Conservation (phyloP, 2,329 filamentous ascomycete species). For the Aureobasidium melanogenum region DNA sequence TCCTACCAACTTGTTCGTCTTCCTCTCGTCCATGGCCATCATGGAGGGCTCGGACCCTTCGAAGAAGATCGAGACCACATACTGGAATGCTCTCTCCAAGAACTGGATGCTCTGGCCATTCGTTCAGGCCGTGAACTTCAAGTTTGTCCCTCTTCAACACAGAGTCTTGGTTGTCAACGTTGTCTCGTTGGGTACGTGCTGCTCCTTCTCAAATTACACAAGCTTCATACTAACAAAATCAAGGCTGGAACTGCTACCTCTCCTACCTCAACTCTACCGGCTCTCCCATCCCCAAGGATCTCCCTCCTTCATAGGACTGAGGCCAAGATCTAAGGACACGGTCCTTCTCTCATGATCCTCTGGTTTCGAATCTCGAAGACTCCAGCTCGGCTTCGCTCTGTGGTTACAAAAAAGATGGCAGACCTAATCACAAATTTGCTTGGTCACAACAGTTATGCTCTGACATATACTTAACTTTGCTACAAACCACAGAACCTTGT, state of each 20-base stretch:
- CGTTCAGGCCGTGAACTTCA: constrained; percentile 82
- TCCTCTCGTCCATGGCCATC: constrained; percentile 71
- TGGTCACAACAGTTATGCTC: neutral
- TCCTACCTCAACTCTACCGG: constrained; percentile 45
- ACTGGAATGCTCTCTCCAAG: constrained; percentile 61
- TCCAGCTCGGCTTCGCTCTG: neutral
- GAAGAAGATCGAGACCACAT: constrained; percentile 65
- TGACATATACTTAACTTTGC: neutral
- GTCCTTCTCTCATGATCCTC: too few relatives aligned
- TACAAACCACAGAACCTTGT: constrained; percentile 1
- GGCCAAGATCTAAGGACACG: neutral
- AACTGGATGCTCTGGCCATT: constrained; percentile 85
- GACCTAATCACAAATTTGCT: neutral
- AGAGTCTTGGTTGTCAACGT: constrained; percentile 81
- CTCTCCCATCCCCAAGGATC: constrained; percentile 11
- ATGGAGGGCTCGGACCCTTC: constrained; percentile 40
- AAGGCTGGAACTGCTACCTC: constrained; percentile 52
- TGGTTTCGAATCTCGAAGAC: neutral
- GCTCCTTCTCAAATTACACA: neutral
- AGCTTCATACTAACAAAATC: constrained; percentile 10
- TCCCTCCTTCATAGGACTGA: constrained; percentile 14
- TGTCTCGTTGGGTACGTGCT: constrained; percentile 53
- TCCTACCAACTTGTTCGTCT: constrained; percentile 70
- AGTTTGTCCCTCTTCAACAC: constrained; percentile 73
- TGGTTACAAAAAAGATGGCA: neutral